Evolutionary conservation across 805 yeast species (phyloP).

Genomic region (Pichia ethanolica): DNA sequence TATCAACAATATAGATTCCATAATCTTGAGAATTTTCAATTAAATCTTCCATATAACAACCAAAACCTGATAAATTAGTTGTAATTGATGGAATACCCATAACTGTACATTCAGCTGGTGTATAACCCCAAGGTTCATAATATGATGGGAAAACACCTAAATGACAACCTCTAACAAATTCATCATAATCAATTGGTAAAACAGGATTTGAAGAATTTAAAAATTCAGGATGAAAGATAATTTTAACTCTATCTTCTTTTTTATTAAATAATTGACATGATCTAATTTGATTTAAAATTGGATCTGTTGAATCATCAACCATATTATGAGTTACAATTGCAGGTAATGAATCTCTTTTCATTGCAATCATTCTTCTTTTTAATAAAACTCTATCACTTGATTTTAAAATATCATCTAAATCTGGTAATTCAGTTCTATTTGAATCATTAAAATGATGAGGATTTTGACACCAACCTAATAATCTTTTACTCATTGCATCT

Average conservation of each 20-base stretch:
- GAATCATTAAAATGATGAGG: conserved; percentile 39
- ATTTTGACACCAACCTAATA: conserved; percentile 75
- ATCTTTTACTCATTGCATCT: conserved; percentile 72
- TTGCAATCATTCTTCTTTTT: conserved; percentile 88
- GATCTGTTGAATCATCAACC: conserved; percentile 87
- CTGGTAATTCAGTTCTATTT: conserved; percentile 42
- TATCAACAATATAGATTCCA: conserved; percentile 94
- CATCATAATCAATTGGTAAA: conserved; percentile 89
- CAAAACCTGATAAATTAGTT: conserved; percentile 92
- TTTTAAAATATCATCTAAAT: conserved; percentile 74
- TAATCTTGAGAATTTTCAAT: conserved; percentile 92
- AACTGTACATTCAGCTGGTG: conserved; percentile 98
- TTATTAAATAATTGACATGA: conserved; percentile 85
- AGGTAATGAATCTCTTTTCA: conserved; percentile 83
- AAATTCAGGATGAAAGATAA: conserved; percentile 96
- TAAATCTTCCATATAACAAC: conserved; percentile 97
- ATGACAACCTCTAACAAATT: conserved; percentile 96
- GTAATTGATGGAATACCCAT: conserved; percentile 99
- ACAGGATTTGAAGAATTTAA: conserved; percentile 92
- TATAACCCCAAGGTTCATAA: conserved; percentile 99
- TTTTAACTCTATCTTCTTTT: conserved; percentile 86
- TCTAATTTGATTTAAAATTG: conserved; percentile 85
- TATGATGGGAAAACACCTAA: conserved; percentile 97
- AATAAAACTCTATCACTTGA: conserved; percentile 83
- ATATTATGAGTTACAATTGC: conserved; percentile 96